A percentile compares a stretch with the other conserved stretches of the same genome.
These are phyloP conservation scores for Torrubiellomyces zombiae DNA, from an alignment of 2,329 filamentous ascomycete species.

Conservation along the genomic window DNA sequence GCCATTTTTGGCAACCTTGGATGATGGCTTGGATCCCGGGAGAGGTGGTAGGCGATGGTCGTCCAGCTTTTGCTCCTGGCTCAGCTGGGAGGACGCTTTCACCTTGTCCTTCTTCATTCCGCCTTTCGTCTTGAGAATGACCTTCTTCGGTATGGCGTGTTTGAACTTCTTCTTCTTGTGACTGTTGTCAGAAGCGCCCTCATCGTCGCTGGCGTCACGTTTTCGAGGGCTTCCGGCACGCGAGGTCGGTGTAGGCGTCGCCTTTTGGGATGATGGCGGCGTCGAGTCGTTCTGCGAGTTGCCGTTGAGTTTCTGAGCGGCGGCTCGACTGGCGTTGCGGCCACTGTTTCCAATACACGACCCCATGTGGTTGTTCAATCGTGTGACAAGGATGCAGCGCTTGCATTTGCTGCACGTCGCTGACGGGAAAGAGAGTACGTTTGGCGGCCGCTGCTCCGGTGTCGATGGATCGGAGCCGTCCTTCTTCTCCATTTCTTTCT, in stretches of 20 bases:
- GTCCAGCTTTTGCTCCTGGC: constrained; percentile 27
- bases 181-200: constrained; percentile 31
- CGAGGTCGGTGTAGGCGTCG: constrained; percentile 39
- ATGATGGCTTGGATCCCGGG: constrained; percentile 8
- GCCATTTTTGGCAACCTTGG: constrained; percentile 14
- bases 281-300: constrained; percentile 38
- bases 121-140: constrained; percentile 36
- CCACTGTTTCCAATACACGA: constrained; percentile 51
- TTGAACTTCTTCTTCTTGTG: constrained; percentile 45
- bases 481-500: constrained; percentile 57
- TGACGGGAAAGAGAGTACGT: constrained; percentile 47
- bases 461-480: constrained; percentile 29
- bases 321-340: constrained; percentile 43
- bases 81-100: constrained; percentile 32
- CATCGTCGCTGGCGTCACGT: constrained; percentile 38
- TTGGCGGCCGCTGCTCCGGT: constrained; percentile 38
- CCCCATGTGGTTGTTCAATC: constrained; percentile 52
- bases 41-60: constrained; percentile 11
- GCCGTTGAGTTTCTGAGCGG: constrained; percentile 45
- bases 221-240: constrained; percentile 39
- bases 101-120: constrained; percentile 37
- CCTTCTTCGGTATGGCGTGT: constrained; percentile 29
- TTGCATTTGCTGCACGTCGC: constrained; percentile 53
- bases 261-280: constrained; percentile 45
- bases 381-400: constrained; percentile 46